Percentiles rank a stretch among this genome's conserved stretches.
Evolutionary conservation across 179 eudicot genomes (phyloP).

Genomic region (Gypsophila paniculata): DNA sequence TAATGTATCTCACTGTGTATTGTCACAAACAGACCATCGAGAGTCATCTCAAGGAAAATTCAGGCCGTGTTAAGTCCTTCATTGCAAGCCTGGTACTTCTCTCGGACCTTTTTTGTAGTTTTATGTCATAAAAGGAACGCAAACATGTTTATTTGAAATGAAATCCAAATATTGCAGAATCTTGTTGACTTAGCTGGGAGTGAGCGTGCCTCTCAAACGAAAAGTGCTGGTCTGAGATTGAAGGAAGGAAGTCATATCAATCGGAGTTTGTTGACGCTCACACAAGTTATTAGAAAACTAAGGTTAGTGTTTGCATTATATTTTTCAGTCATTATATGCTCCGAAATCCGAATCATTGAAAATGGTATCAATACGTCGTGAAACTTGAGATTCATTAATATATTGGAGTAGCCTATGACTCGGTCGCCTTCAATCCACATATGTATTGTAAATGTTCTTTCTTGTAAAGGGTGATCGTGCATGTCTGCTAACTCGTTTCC

Average conservation of each 20-base stretch:
- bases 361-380: neutral
- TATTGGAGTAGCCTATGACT: neutral
- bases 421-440: neutral
- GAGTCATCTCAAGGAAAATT: constrained; percentile 65
- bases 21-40: constrained; percentile 52
- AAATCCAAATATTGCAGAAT: constrained; percentile 46
- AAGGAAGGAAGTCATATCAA: constrained; percentile 98
- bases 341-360: neutral
- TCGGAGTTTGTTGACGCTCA: constrained; percentile 83
- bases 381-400: neutral
- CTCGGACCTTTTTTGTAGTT: constrained; percentile 16
- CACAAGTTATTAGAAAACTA: constrained; percentile 88
- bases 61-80: constrained; percentile 74
- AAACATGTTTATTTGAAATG: neutral
- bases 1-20: constrained; percentile 11
- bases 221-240: constrained; percentile 65
- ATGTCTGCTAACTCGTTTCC: constrained; percentile 7
- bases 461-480: neutral
- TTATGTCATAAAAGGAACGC: neutral
- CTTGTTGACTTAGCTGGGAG: constrained; percentile 99
- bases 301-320: constrained; percentile 41
- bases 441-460: neutral
- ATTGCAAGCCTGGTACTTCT: constrained; percentile 72
- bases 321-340: neutral
- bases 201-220: constrained; percentile 89